phyloP scores from a whole-genome alignment of 768 basidiomycete genomes.

The Macrolepiota fuliginosa region DNA sequence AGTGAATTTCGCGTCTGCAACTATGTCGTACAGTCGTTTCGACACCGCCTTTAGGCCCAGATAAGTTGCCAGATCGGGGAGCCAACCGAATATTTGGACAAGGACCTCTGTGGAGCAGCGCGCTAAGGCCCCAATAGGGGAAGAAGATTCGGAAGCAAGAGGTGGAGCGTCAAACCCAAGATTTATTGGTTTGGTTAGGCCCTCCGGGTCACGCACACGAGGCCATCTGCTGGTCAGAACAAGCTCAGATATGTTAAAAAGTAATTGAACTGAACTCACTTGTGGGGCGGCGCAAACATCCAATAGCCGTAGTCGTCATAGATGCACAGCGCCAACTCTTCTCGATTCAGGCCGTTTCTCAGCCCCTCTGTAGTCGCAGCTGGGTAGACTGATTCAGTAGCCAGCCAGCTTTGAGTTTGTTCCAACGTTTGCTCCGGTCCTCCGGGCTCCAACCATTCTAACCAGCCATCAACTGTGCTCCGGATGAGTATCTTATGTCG shows the following conservation, averaged over 20 bases:
- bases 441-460: constrained; percentile 3
- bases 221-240: constrained; percentile 7
- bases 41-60: neutral
- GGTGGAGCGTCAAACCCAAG: constrained; percentile 1
- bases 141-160: neutral
- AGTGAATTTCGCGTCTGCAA: neutral
- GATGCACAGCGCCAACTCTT: neutral
- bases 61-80: neutral
- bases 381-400: neutral
- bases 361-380: neutral
- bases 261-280: too few relatives aligned
- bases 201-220: neutral
- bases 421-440: constrained; percentile 10
- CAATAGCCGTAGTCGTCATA: constrained; percentile 10
- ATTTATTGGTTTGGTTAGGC: neutral
- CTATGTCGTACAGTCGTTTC: neutral
- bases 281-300: constrained; percentile 13
- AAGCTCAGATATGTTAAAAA: too few relatives aligned
- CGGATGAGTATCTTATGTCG: neutral
- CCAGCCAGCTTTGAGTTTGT: constrained; percentile 5
- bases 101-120: constrained; percentile 2
- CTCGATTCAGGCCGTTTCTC: neutral
- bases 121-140: neutral
- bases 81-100: constrained; percentile 1
- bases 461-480: neutral